Evolutionary conservation across 345 rosid genomes (phyloP).

Genomic region (Psidium guajava): DNA sequence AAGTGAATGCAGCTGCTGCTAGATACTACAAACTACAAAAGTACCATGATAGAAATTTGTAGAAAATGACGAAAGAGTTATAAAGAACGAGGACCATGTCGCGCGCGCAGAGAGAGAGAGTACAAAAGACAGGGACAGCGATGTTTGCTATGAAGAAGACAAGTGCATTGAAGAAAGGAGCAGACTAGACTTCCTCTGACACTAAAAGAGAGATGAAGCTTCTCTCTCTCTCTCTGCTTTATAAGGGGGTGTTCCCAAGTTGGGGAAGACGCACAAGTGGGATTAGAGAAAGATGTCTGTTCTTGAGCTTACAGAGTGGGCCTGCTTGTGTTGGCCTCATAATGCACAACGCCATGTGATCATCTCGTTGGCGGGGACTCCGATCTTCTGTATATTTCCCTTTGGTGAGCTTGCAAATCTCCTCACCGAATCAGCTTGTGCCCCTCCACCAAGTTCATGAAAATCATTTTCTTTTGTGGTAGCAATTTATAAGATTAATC

Average conservation of each 20-base stretch:
- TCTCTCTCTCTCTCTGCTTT: not conserved
- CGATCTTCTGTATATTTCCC: slow-evolving; percentile 3
- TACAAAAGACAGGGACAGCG: slow-evolving; percentile 40
- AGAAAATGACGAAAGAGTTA: slow-evolving; percentile 8
- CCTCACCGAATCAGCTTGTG: not conserved
- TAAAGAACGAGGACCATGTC: slow-evolving; percentile 18
- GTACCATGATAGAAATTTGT: not conserved
- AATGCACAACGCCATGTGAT: slow-evolving; percentile 56
- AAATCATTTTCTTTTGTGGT: not conserved
- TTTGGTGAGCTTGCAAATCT: not conserved
- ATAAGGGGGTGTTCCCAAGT: slow-evolving; percentile 28
- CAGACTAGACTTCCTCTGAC: not conserved
- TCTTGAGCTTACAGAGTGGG: slow-evolving; percentile 55
- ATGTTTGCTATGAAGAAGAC: slow-evolving; percentile 79
- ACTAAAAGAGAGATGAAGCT: not conserved
- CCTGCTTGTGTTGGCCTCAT: slow-evolving; percentile 50
- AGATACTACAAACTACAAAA: not conserved
- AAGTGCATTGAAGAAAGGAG: slow-evolving; percentile 51
- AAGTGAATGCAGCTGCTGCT: not conserved
- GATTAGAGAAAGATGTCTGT: slow-evolving; percentile 46
- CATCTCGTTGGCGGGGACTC: slow-evolving; percentile 1
- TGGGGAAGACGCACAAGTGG: slow-evolving; percentile 61
- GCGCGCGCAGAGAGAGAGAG: slow-evolving; percentile 10
- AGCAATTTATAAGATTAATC: not conserved
- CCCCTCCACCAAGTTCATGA: not conserved